phyloP scores from a whole-genome alignment of 768 basidiomycete genomes.

The Agrocybe pediades region DNA sequence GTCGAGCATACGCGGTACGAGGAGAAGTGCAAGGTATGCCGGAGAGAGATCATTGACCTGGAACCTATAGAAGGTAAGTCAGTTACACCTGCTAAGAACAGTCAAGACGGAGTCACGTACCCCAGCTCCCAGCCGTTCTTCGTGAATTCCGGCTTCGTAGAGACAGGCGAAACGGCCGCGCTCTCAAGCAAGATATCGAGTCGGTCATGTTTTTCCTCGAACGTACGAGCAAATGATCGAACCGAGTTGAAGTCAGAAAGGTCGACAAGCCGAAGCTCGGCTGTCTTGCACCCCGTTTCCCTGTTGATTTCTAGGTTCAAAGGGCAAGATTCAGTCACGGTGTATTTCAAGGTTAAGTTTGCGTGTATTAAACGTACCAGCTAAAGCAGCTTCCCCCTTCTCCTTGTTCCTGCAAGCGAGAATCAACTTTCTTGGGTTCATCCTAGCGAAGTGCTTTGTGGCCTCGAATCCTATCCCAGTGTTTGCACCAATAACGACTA shows the following conservation, averaged over 20 bases:
- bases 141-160: slow-evolving; percentile 18
- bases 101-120: slow-evolving; percentile 7
- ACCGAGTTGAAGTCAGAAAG: slow-evolving; percentile 43
- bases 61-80: slow-evolving; percentile 27
- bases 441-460: too few species aligned
- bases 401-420: slow-evolving; percentile 36
- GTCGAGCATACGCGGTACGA: slow-evolving; percentile 42
- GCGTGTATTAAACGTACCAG: slow-evolving; percentile 25
- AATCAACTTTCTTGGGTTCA: slow-evolving; percentile 42
- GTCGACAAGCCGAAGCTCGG: slow-evolving; percentile 44
- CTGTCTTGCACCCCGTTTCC: slow-evolving; percentile 33
- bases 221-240: slow-evolving; percentile 34
- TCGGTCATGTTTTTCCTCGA: slow-evolving; percentile 30
- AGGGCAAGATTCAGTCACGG: neutral
- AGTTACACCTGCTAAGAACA: neutral
- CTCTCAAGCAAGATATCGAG: slow-evolving; percentile 36
- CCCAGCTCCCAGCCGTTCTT: slow-evolving; percentile 47
- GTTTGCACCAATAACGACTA: slow-evolving; percentile 52
- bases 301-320: slow-evolving; percentile 25
- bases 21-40: slow-evolving; percentile 37
- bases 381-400: slow-evolving; percentile 35
- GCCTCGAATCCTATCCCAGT: slow-evolving; percentile 51
- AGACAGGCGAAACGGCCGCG: slow-evolving; percentile 10
- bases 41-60: slow-evolving; percentile 48
- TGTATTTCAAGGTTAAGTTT: neutral